Percentiles rank a stretch among this genome's conserved stretches.
Evolutionary conservation across 2,329 filamentous ascomycete species (phyloP).

Genomic region (Escovopsis sp.): DNA sequence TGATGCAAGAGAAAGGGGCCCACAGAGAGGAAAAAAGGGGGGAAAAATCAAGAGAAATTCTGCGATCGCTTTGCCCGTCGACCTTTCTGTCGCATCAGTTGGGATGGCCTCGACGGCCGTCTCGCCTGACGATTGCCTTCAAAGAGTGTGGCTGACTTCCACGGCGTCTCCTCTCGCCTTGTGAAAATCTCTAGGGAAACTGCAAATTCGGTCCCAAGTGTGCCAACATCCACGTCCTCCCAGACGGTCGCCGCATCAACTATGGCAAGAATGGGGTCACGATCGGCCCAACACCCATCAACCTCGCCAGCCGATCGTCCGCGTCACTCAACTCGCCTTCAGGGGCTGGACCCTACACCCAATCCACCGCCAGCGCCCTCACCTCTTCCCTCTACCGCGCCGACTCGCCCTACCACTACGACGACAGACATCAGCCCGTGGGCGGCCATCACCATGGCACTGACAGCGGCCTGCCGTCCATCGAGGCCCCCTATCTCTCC

Average conservation of each 20-base stretch:
- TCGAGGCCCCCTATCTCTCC: slow-evolving; percentile 42
- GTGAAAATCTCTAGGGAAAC: slow-evolving; percentile 51
- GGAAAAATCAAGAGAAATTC: neutral
- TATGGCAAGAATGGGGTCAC: slow-evolving; percentile 55
- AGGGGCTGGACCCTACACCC: slow-evolving; percentile 21
- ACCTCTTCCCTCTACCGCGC: slow-evolving; percentile 38
- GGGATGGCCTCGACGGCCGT: neutral
- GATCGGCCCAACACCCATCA: slow-evolving; percentile 40
- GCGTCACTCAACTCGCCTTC: slow-evolving; percentile 27
- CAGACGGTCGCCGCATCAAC: slow-evolving; percentile 85
- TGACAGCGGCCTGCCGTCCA: slow-evolving; percentile 40
- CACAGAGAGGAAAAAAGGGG: too few relatives aligned
- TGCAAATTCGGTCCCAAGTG: slow-evolving; percentile 99
- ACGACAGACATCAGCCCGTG: slow-evolving; percentile 21
- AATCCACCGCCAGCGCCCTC: slow-evolving; percentile 52
- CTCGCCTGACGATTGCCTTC: too few relatives aligned
- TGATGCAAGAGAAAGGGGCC: neutral
- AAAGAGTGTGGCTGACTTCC: slow-evolving; percentile 1
- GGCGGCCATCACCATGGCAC: slow-evolving; percentile 30
- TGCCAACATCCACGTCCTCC: slow-evolving; percentile 88
- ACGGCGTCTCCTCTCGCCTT: neutral
- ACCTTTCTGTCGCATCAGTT: neutral
- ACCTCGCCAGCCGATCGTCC: slow-evolving; percentile 50
- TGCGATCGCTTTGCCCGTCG: too few relatives aligned
- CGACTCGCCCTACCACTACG: slow-evolving; percentile 25